Base-by-base conservation (phyloP, 768 basidiomycete genomes). In the Lactarius pseudohatsudake region DNA sequence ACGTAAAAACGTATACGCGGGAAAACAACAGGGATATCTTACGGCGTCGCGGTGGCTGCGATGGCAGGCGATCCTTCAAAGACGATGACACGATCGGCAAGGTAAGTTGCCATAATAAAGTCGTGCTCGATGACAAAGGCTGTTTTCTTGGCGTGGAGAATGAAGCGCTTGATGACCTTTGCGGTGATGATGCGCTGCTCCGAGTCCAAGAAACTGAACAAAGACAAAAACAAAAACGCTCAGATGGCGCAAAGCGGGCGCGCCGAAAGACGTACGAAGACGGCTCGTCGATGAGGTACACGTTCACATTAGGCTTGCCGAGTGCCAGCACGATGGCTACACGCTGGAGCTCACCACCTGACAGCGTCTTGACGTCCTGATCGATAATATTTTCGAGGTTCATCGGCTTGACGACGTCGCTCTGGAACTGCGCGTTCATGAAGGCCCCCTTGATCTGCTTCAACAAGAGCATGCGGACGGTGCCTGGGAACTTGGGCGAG, bases 341-440 rank as follows among this genome's bases (percentile, higher is more conserved):
- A 72, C 97, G 86, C 78, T 98, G 97, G 71, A 98, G 78, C 78
- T 99, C 97, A 82, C 96, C 97, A 81, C 97, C 97, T 20, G 97
- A 99, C 22, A 99, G 79, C 28, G 96, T 98, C 82, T 94, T 94
- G 26, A 99, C 97, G 43, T 98, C 94, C 79, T 99, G 96, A 76
- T 99, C 97, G 81, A 99, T 88, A 69, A 99, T 89, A 64, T 86
- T 85, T 50, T 99, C 97, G 73, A 99, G 77, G 75, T 80, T 92
- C 96, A 99, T 98, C 30, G 96, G 96, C 80, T 98, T 98, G 68
- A 98, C 79, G 55, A 98, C 97, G 75, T 98, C 97, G 50, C 91
- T 92, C 77, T 96, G 92, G 90, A 99, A 99, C 78, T 98, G 97
- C n/a, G 96, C 91, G 76, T 97, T 95, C 95, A 98, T 96, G 79